Conservation (phyloP, 768 basidiomycete genomes). For the Boletellus ananiceps region DNA sequence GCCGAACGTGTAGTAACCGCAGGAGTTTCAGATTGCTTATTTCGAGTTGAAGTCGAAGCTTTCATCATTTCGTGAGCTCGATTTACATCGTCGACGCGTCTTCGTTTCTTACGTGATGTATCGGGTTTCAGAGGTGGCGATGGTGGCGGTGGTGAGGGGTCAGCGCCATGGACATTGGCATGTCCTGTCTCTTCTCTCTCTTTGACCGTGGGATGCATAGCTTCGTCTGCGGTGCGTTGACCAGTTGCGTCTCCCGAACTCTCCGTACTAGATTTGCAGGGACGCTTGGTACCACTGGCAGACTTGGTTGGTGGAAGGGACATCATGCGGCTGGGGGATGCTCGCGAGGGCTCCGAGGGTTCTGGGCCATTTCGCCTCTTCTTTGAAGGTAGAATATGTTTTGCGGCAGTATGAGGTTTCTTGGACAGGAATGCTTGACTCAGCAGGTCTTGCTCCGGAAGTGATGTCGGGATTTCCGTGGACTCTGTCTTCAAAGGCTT, state of each 20-base stretch:
- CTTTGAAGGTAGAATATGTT: slow-evolving; percentile 5
- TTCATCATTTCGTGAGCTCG: slow-evolving; percentile 21
- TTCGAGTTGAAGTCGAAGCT: slow-evolving; percentile 25
- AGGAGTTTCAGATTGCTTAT: slow-evolving; percentile 23
- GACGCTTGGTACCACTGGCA: slow-evolving; percentile 19
- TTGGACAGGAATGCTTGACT: slow-evolving; percentile 6
- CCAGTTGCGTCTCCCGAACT: slow-evolving; percentile 14
- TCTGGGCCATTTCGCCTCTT: slow-evolving; percentile 1
- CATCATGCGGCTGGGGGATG: slow-evolving; percentile 1
- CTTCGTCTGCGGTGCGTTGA: slow-evolving; percentile 29
- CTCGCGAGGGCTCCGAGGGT: slow-evolving; percentile 2
- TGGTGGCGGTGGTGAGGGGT: slow-evolving; percentile 27
- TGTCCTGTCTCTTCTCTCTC: slow-evolving; percentile 38
- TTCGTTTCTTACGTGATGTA: slow-evolving; percentile 43
- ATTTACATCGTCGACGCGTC: slow-evolving; percentile 32
- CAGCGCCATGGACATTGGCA: slow-evolving; percentile 37
- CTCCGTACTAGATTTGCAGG: slow-evolving; percentile 24
- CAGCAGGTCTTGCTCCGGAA: slow-evolving; percentile 48
- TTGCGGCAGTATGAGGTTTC: slow-evolving; percentile 5
- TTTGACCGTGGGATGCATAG: slow-evolving; percentile 11
- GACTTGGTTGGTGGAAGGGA: slow-evolving; percentile 5
- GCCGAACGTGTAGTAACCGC: slow-evolving; percentile 32
- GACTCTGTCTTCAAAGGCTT: slow-evolving; percentile 24
- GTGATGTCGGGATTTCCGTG: slow-evolving; percentile 52
- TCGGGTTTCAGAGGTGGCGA: slow-evolving; percentile 23